These are phyloP conservation scores for Brasilioporus rufonigricans DNA, from an alignment of 768 basidiomycete species.

Conservation along the genomic window DNA sequence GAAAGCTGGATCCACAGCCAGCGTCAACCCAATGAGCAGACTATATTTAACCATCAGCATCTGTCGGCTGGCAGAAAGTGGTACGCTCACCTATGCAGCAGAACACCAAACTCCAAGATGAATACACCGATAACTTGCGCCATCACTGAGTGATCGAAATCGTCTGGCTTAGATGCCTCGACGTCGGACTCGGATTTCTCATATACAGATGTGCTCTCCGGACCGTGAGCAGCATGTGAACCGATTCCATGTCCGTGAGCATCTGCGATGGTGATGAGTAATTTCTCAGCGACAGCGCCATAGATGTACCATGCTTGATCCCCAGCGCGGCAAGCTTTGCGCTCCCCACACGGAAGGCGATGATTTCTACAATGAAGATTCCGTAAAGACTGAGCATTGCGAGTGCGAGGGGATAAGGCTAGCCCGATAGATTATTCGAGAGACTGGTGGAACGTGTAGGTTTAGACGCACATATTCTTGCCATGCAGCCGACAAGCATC, in stretches of 20 bases:
- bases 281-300: neutral
- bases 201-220: slow-evolving; percentile 39
- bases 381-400: slow-evolving; percentile 77
- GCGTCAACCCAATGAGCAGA: slow-evolving; percentile 83
- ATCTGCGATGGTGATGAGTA: slow-evolving; percentile 38
- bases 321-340: slow-evolving; percentile 67
- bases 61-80: neutral
- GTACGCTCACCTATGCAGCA: slow-evolving; percentile 64
- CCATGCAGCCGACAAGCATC: slow-evolving; percentile 75
- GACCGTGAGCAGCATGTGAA: slow-evolving; percentile 67
- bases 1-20: slow-evolving; percentile 85
- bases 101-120: slow-evolving; percentile 92
- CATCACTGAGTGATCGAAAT: slow-evolving; percentile 41
- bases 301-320: slow-evolving; percentile 50
- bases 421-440: neutral
- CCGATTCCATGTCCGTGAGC: slow-evolving; percentile 63
- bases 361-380: slow-evolving; percentile 82
- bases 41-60: slow-evolving; percentile 34
- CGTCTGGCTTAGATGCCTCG: slow-evolving; percentile 18
- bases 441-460: neutral
- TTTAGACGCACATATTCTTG: slow-evolving; percentile 56
- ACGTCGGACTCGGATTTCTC: slow-evolving; percentile 24
- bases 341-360: slow-evolving; percentile 86
- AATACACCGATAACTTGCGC: slow-evolving; percentile 85
- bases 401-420: slow-evolving; percentile 84